phyloP scores from a whole-genome alignment of 1,284 basidiomycete species.

The Entoloma clypeatum region DNA sequence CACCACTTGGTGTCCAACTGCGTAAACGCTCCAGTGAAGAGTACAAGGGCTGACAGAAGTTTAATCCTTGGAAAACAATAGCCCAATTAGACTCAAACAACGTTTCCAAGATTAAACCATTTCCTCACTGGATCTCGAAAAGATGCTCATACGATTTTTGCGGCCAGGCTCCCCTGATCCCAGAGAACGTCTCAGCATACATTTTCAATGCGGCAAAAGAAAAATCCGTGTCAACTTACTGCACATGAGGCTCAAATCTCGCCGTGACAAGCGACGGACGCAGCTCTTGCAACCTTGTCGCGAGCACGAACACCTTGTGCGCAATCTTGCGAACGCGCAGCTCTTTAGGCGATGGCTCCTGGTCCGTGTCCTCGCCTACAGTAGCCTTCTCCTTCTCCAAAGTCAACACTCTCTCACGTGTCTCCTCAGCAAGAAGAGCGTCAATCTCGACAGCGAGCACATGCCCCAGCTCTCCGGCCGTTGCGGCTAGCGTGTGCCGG shows the following conservation, averaged over 20 bases:
- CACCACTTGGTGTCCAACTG: constrained; percentile 40
- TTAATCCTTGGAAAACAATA: constrained; percentile 22
- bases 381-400: constrained; percentile 28
- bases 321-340: constrained; percentile 30
- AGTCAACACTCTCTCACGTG: constrained; percentile 25
- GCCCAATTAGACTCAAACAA: neutral
- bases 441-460: constrained; percentile 39
- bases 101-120: neutral
- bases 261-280: constrained; percentile 34
- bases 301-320: constrained; percentile 29
- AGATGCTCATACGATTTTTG: constrained; percentile 32
- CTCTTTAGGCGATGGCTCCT: constrained; percentile 24
- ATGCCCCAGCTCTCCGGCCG: constrained; percentile 30
- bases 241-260: constrained; percentile 37
- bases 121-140: constrained; percentile 28
- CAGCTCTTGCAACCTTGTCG: constrained; percentile 28
- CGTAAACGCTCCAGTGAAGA: constrained; percentile 35
- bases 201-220: neutral
- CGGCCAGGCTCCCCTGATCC: constrained; percentile 37
- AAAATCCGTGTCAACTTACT: constrained; percentile 30
- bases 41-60: constrained; percentile 28
- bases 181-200: neutral
- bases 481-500: constrained; percentile 35
- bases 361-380: constrained; percentile 16
- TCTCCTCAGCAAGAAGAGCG: constrained; percentile 39